These are phyloP conservation scores for Alternaria sp. DNA, from an alignment of 2,329 filamentous ascomycete genomes.

Conservation along the genomic window DNA sequence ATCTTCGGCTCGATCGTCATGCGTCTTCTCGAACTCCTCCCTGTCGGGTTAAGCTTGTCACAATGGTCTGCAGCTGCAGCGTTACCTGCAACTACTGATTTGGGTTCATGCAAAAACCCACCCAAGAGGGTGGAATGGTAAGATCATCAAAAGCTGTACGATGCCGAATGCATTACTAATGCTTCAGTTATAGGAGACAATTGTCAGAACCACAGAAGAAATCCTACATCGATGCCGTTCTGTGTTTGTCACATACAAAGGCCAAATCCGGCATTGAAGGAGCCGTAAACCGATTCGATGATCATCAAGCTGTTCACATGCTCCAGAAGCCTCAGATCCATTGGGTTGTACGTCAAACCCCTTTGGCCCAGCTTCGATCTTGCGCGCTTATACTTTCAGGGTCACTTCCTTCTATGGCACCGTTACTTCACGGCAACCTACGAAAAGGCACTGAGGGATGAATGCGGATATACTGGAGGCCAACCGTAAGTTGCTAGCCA, in stretches of 20 bases:
- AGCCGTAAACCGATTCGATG: slow-evolving; percentile 30
- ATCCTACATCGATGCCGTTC: slow-evolving; percentile 30
- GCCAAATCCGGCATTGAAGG: slow-evolving; percentile 23
- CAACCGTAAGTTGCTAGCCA: slow-evolving; percentile 13
- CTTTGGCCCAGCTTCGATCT: not conserved
- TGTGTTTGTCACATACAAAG: slow-evolving; percentile 25
- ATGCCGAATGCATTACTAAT: not conserved
- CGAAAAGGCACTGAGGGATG: slow-evolving; percentile 26
- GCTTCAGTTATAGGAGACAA: slow-evolving; percentile 17
- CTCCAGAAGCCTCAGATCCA: slow-evolving; percentile 31
- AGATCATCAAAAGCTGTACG: not conserved
- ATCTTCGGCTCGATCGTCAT: not conserved
- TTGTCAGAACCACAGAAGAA: slow-evolving; percentile 21
- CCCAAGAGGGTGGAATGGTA: slow-evolving; percentile 24
- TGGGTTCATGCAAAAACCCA: slow-evolving; percentile 14
- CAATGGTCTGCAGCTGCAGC: slow-evolving; percentile 10
- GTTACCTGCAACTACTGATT: not conserved
- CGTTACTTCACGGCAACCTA: slow-evolving; percentile 30
- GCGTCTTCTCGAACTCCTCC: not conserved
- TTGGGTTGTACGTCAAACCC: slow-evolving; percentile 18
- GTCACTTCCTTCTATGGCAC: slow-evolving; percentile 30
- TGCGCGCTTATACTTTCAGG: not conserved
- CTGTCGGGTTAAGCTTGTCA: slow-evolving; percentile 11
- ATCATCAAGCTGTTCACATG: slow-evolving; percentile 29
- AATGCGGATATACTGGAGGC: slow-evolving; percentile 28